Evolutionary conservation across 1,139 yeast species (phyloP).

Genomic region (Pichia sp.): DNA sequence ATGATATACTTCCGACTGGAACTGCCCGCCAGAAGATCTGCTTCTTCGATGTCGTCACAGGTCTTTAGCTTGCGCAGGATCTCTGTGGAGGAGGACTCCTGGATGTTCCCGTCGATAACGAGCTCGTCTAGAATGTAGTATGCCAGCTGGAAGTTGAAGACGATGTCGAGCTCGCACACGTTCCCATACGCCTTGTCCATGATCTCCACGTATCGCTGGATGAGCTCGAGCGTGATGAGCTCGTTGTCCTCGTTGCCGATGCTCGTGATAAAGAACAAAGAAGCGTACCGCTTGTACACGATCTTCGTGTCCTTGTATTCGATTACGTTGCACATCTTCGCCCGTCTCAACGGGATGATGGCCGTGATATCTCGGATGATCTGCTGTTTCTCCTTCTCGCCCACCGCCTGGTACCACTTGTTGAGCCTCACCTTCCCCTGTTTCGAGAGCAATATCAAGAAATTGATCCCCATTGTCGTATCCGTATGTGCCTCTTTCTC

Average conservation of each 20-base stretch:
- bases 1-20: constrained; percentile 2
- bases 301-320: constrained; percentile 88
- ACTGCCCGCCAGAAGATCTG: constrained; percentile 41
- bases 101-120: constrained; percentile 73
- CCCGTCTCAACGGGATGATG: constrained; percentile 74
- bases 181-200: constrained; percentile 96
- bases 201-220: constrained; percentile 92
- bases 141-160: constrained; percentile 91
- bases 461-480: constrained; percentile 2
- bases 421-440: constrained; percentile 93
- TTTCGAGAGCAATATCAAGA: constrained; percentile 56
- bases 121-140: constrained; percentile 89
- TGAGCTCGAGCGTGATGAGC: constrained; percentile 73
- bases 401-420: constrained; percentile 84
- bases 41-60: constrained; percentile 71
- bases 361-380: constrained; percentile 85
- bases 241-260: constrained; percentile 84
- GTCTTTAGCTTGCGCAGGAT: constrained; percentile 71
- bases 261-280: constrained; percentile 84
- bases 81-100: constrained; percentile 79
- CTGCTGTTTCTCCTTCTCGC: constrained; percentile 79
- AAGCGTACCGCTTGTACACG: constrained; percentile 88
- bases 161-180: constrained; percentile 89
- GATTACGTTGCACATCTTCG: constrained; percentile 93
- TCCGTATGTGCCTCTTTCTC: constrained; percentile 16